Evolutionary conservation across 2,329 filamentous ascomycete species (phyloP).

Genomic region (Fusarium nematophilum): DNA sequence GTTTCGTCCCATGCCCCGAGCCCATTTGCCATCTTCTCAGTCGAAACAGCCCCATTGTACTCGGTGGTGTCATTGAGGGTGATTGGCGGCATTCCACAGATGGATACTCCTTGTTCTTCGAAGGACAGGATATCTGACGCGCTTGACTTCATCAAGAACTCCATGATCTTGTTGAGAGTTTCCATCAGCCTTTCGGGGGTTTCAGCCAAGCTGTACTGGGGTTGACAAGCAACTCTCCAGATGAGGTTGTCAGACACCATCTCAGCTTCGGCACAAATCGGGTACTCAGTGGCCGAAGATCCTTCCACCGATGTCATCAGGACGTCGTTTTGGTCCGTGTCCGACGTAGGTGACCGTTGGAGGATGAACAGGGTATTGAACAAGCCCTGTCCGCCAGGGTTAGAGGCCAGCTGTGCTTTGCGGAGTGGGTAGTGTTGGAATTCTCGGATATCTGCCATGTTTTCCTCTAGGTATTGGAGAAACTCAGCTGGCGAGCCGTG

Average conservation of each 20-base stretch:
- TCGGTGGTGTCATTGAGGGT: slow-evolving; percentile 1
- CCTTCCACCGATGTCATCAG: slow-evolving; percentile 74
- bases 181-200: slow-evolving; percentile 65
- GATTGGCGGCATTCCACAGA: slow-evolving; percentile 70
- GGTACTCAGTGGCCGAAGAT: slow-evolving; percentile 79
- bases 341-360: slow-evolving; percentile 53
- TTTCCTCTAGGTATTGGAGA: slow-evolving; percentile 78
- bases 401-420: slow-evolving; percentile 65
- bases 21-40: not conserved
- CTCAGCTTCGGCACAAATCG: slow-evolving; percentile 85
- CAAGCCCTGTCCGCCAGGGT: slow-evolving; percentile 51
- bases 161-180: slow-evolving; percentile 69
- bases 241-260: slow-evolving; percentile 63
- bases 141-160: slow-evolving; percentile 62
- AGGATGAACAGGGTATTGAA: slow-evolving; percentile 70
- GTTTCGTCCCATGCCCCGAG: slow-evolving; percentile 48
- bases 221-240: slow-evolving; percentile 80
- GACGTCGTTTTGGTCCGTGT: not conserved
- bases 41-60: not conserved
- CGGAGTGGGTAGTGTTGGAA: slow-evolving; percentile 83
- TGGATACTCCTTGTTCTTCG: slow-evolving; percentile 61
- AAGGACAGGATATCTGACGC: slow-evolving; percentile 66
- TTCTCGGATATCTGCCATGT: slow-evolving; percentile 72
- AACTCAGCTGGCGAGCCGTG: slow-evolving; percentile 75
- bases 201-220: slow-evolving; percentile 59